Conservation (phyloP, 768 basidiomycete species). For the Panaeolus papilionaceus region DNA sequence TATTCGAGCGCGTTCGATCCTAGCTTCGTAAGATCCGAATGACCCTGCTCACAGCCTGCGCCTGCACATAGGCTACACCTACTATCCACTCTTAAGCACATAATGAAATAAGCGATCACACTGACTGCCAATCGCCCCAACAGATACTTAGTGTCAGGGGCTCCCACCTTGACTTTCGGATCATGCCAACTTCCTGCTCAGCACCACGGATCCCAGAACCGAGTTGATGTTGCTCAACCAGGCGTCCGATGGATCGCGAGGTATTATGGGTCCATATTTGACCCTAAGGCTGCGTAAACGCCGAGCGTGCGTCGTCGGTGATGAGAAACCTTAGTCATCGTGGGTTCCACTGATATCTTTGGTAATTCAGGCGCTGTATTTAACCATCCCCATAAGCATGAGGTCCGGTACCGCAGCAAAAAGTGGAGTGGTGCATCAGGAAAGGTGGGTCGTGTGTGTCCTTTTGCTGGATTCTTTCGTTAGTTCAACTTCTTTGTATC, state of each 20-base stretch:
- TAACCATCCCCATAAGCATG: neutral
- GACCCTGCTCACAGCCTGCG: neutral
- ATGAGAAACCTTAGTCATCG: slow-evolving; percentile 31
- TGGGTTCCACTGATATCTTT: neutral
- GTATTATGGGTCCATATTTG: slow-evolving; percentile 9
- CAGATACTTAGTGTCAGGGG: neutral
- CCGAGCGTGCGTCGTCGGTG: slow-evolving; percentile 33
- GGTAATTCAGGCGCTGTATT: slow-evolving; percentile 8
- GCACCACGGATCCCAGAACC: slow-evolving; percentile 12
- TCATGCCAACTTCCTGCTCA: neutral
- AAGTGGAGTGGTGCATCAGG: neutral
- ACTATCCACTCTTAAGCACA: neutral
- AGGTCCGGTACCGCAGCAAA: neutral
- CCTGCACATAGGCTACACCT: neutral
- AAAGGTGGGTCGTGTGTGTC: neutral
- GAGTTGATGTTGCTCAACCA: neutral
- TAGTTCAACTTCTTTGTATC: neutral
- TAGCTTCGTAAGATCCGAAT: slow-evolving; percentile 1
- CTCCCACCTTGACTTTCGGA: slow-evolving; percentile 14
- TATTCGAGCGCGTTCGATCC: neutral
- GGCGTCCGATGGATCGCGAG: neutral
- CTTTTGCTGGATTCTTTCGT: neutral
- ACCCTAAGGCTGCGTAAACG: slow-evolving; percentile 20
- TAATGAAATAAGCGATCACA: slow-evolving; percentile 14
- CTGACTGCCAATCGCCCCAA: slow-evolving; percentile 2